Conservation (phyloP, 148 eudicot genomes). For the Chenopodium suecicum region DNA sequence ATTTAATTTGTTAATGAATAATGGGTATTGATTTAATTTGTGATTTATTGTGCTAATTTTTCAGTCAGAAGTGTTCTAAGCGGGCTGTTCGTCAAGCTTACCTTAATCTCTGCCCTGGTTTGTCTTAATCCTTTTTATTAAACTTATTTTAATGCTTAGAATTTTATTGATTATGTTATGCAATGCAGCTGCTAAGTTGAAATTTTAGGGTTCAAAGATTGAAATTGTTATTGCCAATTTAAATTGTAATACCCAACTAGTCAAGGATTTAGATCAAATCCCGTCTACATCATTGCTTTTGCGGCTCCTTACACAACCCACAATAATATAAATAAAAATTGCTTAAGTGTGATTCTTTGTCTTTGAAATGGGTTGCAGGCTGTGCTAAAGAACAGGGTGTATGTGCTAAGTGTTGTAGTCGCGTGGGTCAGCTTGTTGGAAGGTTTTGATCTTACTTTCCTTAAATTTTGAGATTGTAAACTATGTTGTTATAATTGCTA, state of each 20-base stretch:
- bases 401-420: constrained; percentile 85
- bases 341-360: neutral
- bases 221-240: neutral
- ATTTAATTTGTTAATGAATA: neutral
- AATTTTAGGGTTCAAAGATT: too few relatives aligned
- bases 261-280: neutral
- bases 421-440: constrained; percentile 62
- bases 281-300: neutral
- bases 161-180: neutral
- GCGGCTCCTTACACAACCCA: neutral
- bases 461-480: neutral
- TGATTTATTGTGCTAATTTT: neutral
- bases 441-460: constrained; percentile 41
- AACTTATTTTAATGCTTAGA: neutral
- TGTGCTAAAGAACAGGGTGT: constrained; percentile 92
- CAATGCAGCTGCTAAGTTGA: neutral
- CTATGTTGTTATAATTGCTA: neutral
- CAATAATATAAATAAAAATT: too few relatives aligned
- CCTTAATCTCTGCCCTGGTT: constrained; percentile 82
- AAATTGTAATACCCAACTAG: neutral
- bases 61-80: constrained; percentile 81
- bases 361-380: constrained; percentile 37
- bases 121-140: constrained; percentile 23
- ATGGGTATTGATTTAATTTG: constrained; percentile 17
- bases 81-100: constrained; percentile 90